Evolutionary conservation across 2,329 filamentous ascomycete genomes (phyloP), one percentile per base, ranked within the genome.

Genomic region (Pseudodiploospora longispora): DNA sequence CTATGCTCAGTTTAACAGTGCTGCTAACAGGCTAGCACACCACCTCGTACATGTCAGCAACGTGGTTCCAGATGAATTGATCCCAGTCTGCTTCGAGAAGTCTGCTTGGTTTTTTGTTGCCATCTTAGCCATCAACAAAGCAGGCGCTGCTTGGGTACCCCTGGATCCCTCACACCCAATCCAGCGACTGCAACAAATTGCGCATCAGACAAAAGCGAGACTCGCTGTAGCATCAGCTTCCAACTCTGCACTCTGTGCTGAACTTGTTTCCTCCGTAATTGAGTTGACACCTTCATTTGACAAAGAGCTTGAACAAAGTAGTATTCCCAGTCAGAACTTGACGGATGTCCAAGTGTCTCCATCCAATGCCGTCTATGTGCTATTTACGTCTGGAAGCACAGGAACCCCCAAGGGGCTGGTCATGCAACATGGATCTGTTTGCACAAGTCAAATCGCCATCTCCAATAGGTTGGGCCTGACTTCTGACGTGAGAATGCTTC

Each of bases 101-200:
- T 34, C 32, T 12, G 12, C 8, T 9, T 9, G 8, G 32, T 9
- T 9, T 9, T 9, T 34, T 34, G 32, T 34, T 9, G 32, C 32
- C 12, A 34, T 34, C 12, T 12, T 34, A 9, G 32, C 32, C 2
- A 34, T 34, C 12, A 43, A 58, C 29, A 56, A 57, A 36, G 48
- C 53, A 7, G 59, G 57, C 4, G 56, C 50, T 12, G 54, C 12
- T 50, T 52, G 45, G 12, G 47, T 48, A 9, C 45, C 45, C 10
- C 38, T 54, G 2, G 47, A 49, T 27, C 46, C 46, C 2, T 41
- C 46, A 27, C 43, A 48, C n/a, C 48, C 48, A 30, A 40, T 42
- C 27, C 40, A 46, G 39, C 30, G 43, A 4, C 39, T 46, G 7
- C 36, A 19, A 33, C 38, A 47, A 27, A 10, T 49, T 7, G 38